phyloP scores from a whole-genome alignment of 106 monocot species.

The Dioscorea alata region DNA sequence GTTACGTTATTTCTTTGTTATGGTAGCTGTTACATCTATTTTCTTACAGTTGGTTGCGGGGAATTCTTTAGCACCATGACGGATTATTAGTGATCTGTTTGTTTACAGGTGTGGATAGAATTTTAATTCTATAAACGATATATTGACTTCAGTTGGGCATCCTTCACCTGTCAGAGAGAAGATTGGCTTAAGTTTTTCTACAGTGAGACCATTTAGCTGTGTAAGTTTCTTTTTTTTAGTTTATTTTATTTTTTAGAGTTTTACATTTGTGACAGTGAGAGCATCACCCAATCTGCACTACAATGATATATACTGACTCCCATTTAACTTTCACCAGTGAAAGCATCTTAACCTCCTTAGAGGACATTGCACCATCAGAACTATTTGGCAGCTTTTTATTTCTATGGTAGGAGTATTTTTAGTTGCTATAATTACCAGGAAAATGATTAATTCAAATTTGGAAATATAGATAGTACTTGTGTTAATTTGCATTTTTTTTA shows the following conservation, averaged over 20 bases:
- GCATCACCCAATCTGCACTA: too few relatives aligned
- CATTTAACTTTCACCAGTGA: slow-evolving; percentile 32
- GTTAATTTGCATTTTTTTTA: slow-evolving; percentile 17
- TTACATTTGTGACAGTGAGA: slow-evolving; percentile 36
- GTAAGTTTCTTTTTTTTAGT: slow-evolving; percentile 40
- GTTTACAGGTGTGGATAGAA: slow-evolving; percentile 39
- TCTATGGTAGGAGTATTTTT: slow-evolving; percentile 37
- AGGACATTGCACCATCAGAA: slow-evolving; percentile 63
- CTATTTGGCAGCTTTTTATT: slow-evolving; percentile 75
- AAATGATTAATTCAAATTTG: too few relatives aligned
- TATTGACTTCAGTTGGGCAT: slow-evolving; percentile 26
- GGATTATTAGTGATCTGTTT: too few relatives aligned
- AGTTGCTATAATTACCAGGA: too few relatives aligned
- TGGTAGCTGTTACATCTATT: too few relatives aligned
- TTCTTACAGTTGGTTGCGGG: too few relatives aligned
- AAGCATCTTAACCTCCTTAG: slow-evolving; percentile 57
- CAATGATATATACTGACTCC: too few relatives aligned
- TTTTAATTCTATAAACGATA: slow-evolving; percentile 56
- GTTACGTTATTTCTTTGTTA: too few relatives aligned
- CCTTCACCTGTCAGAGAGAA: slow-evolving; percentile 47
- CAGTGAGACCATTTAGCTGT: slow-evolving; percentile 73
- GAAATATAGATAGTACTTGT: too few relatives aligned
- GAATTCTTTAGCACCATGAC: too few relatives aligned
- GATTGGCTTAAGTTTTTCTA: slow-evolving; percentile 28
- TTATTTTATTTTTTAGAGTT: too few relatives aligned